Evolutionary conservation across 768 basidiomycete species (phyloP), one percentile per base, ranked within the genome.

Genomic region (Cubamyces sp.): DNA sequence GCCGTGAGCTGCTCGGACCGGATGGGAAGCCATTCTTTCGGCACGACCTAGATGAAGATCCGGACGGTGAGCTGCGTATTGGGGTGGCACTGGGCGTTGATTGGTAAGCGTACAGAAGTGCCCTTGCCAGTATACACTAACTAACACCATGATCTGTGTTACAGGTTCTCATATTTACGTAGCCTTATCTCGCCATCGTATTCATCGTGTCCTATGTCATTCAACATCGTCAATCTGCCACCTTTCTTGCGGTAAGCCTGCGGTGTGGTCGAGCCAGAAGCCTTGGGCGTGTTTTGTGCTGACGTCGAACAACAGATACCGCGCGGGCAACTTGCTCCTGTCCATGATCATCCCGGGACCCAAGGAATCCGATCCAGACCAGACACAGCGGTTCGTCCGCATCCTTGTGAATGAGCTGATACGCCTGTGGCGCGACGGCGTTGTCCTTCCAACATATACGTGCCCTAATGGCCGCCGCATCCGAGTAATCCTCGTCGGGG

Each of bases 141-240:
- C 53, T 19, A 0, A 26, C 19, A 19, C 46, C 41, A 21, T 42
- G 11, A 37, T n/a, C 25, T 60, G 23, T 59, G 19, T 56, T 23
- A 21, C 41, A 77, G 76, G 76, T 76, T 78, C 55, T 77, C 74
- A 0, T 76, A 78, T 49, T 62, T 77, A 0, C 69, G 68, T 0
- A 75, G 74, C 56, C 70, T 71, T 5, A 75, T 77, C 46, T 66
- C 74, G 1, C 74, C 76, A 1, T 77, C 75, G 0, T 75, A 78
- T 52, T 67, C 74, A 0, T 77, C 73, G 8, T 69, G 72, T 40
- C 75, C 75, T 0, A 74, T 74, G 45, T 79, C 74, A 0, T 74
- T 74, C 39, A 74, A 65, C 18, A 64, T 78, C 8, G 64, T 70
- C 28, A 77, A 77, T 48, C 65, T 77, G 0, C 71, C 69, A 0